A percentile compares a stretch with the other conserved stretches of the same genome.
These are phyloP conservation scores for Candida manassasensis DNA, from an alignment of 805 yeast genomes.

Conservation along the genomic window DNA sequence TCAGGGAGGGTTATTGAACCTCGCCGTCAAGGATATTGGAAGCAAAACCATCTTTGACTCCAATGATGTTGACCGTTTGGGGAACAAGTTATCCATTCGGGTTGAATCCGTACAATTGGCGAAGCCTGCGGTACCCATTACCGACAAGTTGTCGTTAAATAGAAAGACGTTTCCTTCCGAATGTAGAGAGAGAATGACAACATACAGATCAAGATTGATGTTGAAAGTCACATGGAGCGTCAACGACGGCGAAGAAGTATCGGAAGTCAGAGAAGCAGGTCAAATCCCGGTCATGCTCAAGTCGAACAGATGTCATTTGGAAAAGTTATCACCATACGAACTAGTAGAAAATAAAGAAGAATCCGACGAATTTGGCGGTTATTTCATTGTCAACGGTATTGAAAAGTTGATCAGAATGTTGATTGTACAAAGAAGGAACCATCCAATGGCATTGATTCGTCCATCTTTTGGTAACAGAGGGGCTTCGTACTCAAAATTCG, in stretches of 20 bases:
- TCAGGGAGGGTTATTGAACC: slow-evolving; percentile 76
- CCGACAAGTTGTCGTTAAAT: slow-evolving; percentile 70
- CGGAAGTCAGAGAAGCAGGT: slow-evolving; percentile 87
- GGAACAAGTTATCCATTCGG: slow-evolving; percentile 80
- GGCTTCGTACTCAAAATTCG: slow-evolving; percentile 78
- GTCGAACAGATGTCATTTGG: slow-evolving; percentile 87
- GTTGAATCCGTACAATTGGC: slow-evolving; percentile 87
- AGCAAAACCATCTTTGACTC: slow-evolving; percentile 81
- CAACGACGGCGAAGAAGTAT: slow-evolving; percentile 78
- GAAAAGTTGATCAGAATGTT: slow-evolving; percentile 96
- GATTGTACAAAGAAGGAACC: slow-evolving; percentile 95
- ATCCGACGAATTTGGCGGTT: slow-evolving; percentile 94
- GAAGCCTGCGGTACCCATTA: slow-evolving; percentile 70
- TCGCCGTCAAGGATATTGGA: slow-evolving; percentile 88
- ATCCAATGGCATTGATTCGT: slow-evolving; percentile 96
- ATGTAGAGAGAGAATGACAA: slow-evolving; percentile 82
- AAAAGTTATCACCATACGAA: slow-evolving; percentile 76
- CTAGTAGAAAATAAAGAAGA: slow-evolving; percentile 80
- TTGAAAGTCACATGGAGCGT: slow-evolving; percentile 81
- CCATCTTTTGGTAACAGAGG: slow-evolving; percentile 95
- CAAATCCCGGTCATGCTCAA: slow-evolving; percentile 86
- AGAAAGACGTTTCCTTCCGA: slow-evolving; percentile 74
- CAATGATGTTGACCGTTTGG: slow-evolving; percentile 59
- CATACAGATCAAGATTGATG: slow-evolving; percentile 75
- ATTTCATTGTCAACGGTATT: slow-evolving; percentile 92